Evolutionary conservation across 1,284 basidiomycete species (phyloP), one percentile per base, ranked within the genome.

Genomic region (Somion occarium): DNA sequence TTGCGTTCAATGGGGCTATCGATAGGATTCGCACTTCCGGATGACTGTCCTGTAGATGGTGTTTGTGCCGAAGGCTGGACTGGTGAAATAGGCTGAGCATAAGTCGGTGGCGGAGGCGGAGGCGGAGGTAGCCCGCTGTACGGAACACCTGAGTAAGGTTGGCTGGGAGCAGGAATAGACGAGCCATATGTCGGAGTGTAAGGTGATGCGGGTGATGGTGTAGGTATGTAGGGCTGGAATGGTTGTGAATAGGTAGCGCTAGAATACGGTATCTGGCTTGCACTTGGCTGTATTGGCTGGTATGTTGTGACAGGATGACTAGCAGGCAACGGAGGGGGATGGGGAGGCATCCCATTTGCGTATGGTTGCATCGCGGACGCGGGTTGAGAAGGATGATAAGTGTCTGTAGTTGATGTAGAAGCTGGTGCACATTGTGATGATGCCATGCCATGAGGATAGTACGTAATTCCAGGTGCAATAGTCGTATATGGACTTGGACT

Each of bases 201-300:
- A 34, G 30, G 30, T 7, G 7, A 34, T 7, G 30, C 7, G 7
- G 15, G 7, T 23, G 47, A 38, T 20, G 34, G 30, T 3, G 26
- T 27, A 47, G 26, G 25, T 38, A 15, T 26, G 24, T 25, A 38
- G 20, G 47, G 23, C 34, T 26, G 47, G 19, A 26, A 38, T 9
- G 47, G 37, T 42, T 48, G 34, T 27, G 25, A 46, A 46, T 46
- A 46, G 18, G 45, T 46, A 27, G 45, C 4, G 24, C 12, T 46
- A 30, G 45, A 38, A 54, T 44, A 9, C 56, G 57, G 2, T 56
- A 54, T 25, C 4, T 34, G 15, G 30, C 30, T 15, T 7, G 15
- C 30, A 15, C 15, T 34, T 7, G 30, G 30, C 15, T 7, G 30
- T 15, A 34, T 34, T 7, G 30, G 30, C 7, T 7, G 30, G 30